Base-by-base conservation (phyloP, 345 rosid species). In the Toxicodendron radicans region DNA sequence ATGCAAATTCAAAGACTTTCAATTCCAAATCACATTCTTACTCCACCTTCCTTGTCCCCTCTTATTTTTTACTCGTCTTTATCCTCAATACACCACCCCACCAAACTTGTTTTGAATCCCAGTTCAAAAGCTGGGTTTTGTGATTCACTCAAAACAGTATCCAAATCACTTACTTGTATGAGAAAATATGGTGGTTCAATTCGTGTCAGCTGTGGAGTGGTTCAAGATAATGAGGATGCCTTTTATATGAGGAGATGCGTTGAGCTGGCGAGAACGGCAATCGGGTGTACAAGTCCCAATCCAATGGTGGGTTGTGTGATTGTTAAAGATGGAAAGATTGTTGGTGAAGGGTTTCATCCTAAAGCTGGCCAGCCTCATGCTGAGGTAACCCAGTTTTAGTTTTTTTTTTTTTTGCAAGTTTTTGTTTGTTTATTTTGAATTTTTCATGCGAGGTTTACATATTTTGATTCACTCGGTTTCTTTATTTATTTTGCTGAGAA, bases 331-430 rank as follows among this genome's bases (percentile, higher is more conserved):
- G 97, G 96, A 0, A 57, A 85, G 68, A 79, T 95, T 78, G 98
- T 95, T 59, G 97, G 99, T 23, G 83, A 93, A 88, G 99, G 98
- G 41, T 93, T 89, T 80, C 98, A 95, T 78, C 98, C 98, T 65
- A 95, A 93, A 88, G 97, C 98, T 64, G 98, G 97, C 13, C 91
- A 91, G 70, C 97, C 98, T 76, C 99, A 93, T 79, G 97, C 97
- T 45, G 98, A 95, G 97, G 97, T 95, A 82, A 80, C 63, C 77
- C 45, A 17, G 7, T 32, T 51, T 67, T 58, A 46, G 24, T 57
- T n/a, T n/a, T 5, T n/a, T 24, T n/a, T n/a, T 63, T 41, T 52
- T 24, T 24, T 24, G 30, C 30, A 27, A 27, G 30, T 27, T 27
- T 27, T 27, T 27, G 30, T 27, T 16, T 38, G 68, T 61, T 6